Evolutionary conservation across 2,329 filamentous ascomycete genomes (phyloP).

Genomic region (Fusarium oxysporum): DNA sequence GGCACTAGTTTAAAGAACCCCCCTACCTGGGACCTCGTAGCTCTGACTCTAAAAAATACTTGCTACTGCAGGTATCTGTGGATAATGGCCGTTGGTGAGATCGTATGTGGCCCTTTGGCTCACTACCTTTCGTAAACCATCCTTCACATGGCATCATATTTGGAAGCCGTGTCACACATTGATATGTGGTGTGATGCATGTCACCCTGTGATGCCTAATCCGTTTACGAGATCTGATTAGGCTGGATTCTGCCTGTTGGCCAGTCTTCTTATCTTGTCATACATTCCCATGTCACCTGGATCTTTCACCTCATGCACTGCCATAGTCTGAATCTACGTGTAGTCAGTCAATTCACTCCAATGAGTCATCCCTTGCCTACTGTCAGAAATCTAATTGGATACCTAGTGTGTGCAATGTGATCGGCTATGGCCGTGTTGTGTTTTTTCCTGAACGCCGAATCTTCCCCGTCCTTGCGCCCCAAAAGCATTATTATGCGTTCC

Average conservation of each 20-base stretch:
- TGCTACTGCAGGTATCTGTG: not conserved
- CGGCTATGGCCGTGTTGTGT: slow-evolving; percentile 7
- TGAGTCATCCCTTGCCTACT: not conserved
- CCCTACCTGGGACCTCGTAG: slow-evolving; percentile 16
- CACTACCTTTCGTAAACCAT: not conserved
- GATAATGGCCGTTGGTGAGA: not conserved
- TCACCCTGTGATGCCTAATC: slow-evolving; percentile 1
- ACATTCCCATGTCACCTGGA: slow-evolving; percentile 3
- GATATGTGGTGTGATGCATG: slow-evolving; percentile 16
- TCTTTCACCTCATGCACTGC: slow-evolving; percentile 7
- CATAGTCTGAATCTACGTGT: not conserved
- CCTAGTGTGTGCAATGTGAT: slow-evolving; percentile 21
- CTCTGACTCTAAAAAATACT: slow-evolving; percentile 17
- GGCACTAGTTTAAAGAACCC: slow-evolving; percentile 27
- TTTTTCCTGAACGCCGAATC: slow-evolving; percentile 42
- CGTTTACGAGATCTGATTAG: slow-evolving; percentile 16
- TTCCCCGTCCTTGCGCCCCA: slow-evolving; percentile 31
- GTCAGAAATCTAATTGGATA: slow-evolving; percentile 1
- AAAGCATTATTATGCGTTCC: slow-evolving; percentile 1
- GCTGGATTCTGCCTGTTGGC: not conserved
- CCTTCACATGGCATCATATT: slow-evolving; percentile 1
- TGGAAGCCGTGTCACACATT: not conserved
- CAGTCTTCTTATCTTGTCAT: slow-evolving; percentile 4
- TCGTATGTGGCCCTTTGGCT: not conserved
- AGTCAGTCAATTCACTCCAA: not conserved